Percentiles rank a stretch among this genome's conserved stretches.
Conservation (phyloP, 2,329 filamentous ascomycete species). For the Aspergillus brasiliensis region DNA sequence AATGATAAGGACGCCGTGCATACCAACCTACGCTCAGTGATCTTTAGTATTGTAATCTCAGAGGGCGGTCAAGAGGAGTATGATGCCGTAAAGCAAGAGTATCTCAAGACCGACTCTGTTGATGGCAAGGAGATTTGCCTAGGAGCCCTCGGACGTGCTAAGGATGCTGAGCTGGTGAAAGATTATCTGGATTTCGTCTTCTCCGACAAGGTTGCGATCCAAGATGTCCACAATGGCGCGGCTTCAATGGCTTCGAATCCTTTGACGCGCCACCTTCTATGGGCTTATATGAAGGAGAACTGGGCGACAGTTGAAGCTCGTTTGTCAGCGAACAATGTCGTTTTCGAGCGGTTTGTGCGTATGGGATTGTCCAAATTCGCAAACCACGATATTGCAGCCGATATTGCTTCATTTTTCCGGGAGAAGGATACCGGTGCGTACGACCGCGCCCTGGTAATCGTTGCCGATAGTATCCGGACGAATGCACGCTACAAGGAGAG, state of each 20-base stretch:
- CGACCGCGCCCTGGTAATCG: slow-evolving; percentile 80
- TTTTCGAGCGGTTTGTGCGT: slow-evolving; percentile 86
- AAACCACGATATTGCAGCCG: slow-evolving; percentile 66
- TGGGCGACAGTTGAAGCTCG: slow-evolving; percentile 74
- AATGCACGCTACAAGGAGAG: slow-evolving; percentile 80
- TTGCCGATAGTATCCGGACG: slow-evolving; percentile 81
- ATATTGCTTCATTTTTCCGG: slow-evolving; percentile 83
- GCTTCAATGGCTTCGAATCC: slow-evolving; percentile 72
- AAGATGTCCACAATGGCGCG: slow-evolving; percentile 85
- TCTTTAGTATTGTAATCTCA: slow-evolving; percentile 78
- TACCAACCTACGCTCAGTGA: slow-evolving; percentile 75
- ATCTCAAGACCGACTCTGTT: slow-evolving; percentile 76
- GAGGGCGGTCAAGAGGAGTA: slow-evolving; percentile 71
- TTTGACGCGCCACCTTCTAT: slow-evolving; percentile 71
- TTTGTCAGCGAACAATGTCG: slow-evolving; percentile 77
- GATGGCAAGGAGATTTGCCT: slow-evolving; percentile 90
- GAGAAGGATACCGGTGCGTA: slow-evolving; percentile 84
- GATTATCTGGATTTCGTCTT: slow-evolving; percentile 73
- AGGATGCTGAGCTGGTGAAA: slow-evolving; percentile 67
- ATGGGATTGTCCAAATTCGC: slow-evolving; percentile 77
- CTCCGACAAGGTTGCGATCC: slow-evolving; percentile 78
- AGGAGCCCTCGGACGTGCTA: slow-evolving; percentile 71
- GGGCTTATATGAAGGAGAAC: slow-evolving; percentile 82
- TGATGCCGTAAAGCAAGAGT: slow-evolving; percentile 80
- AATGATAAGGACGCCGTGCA: slow-evolving; percentile 70